Conservation (phyloP, 768 basidiomycete species). For the Lactarius trivialis region DNA sequence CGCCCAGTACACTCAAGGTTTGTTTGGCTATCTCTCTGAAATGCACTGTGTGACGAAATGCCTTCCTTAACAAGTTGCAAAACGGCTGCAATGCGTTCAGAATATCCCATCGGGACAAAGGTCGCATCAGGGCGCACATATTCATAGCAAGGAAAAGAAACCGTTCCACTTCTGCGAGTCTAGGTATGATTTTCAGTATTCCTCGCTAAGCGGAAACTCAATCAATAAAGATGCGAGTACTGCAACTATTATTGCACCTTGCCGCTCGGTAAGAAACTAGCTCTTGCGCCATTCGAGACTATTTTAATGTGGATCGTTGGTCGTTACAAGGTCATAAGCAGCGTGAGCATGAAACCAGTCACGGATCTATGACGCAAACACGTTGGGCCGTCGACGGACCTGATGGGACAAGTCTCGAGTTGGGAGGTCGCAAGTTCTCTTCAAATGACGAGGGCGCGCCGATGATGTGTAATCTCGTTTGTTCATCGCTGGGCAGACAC, state of each 20-base stretch:
- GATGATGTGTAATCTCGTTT: conserved; percentile 22
- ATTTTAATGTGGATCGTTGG: too few relatives aligned
- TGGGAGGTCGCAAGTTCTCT: conserved; percentile 49
- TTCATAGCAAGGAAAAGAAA: conserved; percentile 37
- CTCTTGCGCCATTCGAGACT: too few relatives aligned
- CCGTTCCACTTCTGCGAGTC: conserved; percentile 44
- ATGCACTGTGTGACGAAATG: neutral
- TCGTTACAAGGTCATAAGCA: conserved; percentile 44
- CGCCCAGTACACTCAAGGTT: conserved; percentile 48
- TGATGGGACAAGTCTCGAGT: conserved; percentile 44
- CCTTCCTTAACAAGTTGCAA: conserved; percentile 42
- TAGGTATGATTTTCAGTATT: conserved; percentile 26
- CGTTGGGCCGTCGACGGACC: conserved; percentile 50
- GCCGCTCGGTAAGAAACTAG: too few relatives aligned
- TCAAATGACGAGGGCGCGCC: conserved; percentile 28
- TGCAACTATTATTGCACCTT: neutral
- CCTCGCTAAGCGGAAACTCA: neutral
- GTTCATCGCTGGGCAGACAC: conserved; percentile 49
- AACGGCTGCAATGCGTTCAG: conserved; percentile 22
- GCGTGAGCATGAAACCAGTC: conserved; percentile 50
- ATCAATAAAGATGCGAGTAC: neutral
- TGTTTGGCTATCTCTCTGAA: neutral
- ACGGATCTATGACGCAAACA: conserved; percentile 55
- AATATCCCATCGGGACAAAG: conserved; percentile 37
- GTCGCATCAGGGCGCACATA: conserved; percentile 41